Conservation (phyloP, 768 basidiomycete genomes). For the Tephrocybe sp. region DNA sequence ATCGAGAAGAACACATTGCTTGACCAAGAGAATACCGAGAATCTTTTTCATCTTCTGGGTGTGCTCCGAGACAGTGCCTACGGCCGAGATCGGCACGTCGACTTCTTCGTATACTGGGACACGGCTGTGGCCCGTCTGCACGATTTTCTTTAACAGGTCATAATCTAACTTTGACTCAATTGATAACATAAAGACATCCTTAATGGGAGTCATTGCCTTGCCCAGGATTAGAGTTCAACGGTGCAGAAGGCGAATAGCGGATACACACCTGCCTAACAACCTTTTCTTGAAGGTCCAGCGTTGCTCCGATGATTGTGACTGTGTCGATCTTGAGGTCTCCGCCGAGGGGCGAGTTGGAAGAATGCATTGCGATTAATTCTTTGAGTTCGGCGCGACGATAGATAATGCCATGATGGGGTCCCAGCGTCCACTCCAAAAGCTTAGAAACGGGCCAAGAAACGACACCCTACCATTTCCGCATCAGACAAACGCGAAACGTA, state of each 20-base stretch:
- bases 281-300: slow-evolving; percentile 87
- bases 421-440: slow-evolving; percentile 73
- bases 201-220: slow-evolving; percentile 81
- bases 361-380: slow-evolving; percentile 89
- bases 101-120: slow-evolving; percentile 83
- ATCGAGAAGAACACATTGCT: slow-evolving; percentile 86
- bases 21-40: slow-evolving; percentile 83
- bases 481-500: too few species aligned
- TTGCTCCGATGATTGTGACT: slow-evolving; percentile 86
- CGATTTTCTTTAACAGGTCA: slow-evolving; percentile 72
- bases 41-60: slow-evolving; percentile 74
- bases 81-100: slow-evolving; percentile 50
- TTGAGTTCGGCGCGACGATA: slow-evolving; percentile 86
- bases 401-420: slow-evolving; percentile 87
- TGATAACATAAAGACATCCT: slow-evolving; percentile 83
- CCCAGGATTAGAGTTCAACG: neutral
- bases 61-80: slow-evolving; percentile 19
- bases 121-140: slow-evolving; percentile 78
- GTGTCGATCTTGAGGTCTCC: slow-evolving; percentile 88
- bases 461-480: slow-evolving; percentile 46
- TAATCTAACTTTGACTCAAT: slow-evolving; percentile 84
- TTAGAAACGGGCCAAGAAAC: slow-evolving; percentile 88
- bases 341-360: slow-evolving; percentile 66
- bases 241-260: neutral
- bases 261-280: slow-evolving; percentile 61